These are phyloP conservation scores for Peziza echinospora DNA, from an alignment of 495 filamentous ascomycete species.

Conservation along the genomic window DNA sequence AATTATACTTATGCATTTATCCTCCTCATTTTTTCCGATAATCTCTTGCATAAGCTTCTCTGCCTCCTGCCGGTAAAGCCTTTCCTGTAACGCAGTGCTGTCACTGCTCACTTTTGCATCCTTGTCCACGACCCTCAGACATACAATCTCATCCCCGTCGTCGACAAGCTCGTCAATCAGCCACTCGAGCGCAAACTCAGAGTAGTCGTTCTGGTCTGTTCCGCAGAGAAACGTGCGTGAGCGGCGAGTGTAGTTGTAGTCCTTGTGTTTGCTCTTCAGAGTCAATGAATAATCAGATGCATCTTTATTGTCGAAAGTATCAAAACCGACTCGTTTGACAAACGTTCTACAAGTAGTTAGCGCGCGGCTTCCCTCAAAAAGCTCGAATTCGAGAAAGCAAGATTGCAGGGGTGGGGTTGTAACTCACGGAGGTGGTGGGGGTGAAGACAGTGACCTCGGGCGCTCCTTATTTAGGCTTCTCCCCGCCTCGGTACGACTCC, in stretches of 20 bases:
- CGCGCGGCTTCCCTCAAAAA: background rate
- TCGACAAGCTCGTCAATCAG: slow-evolving; percentile 85
- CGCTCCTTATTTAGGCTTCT: slow-evolving; percentile 5
- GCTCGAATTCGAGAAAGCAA: background rate
- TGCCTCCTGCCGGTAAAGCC: slow-evolving; percentile 60
- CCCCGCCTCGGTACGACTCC: no score
- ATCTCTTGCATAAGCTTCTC: slow-evolving; percentile 51
- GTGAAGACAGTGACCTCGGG: slow-evolving; percentile 18
- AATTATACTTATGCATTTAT: slow-evolving; percentile 69
- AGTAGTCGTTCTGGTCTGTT: slow-evolving; percentile 86
- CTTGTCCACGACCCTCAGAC: slow-evolving; percentile 74
- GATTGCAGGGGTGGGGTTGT: background rate
- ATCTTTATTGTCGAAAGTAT: slow-evolving; percentile 78
- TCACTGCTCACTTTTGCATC: slow-evolving; percentile 53
- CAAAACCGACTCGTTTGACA: slow-evolving; percentile 50
- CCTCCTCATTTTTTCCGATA: slow-evolving; percentile 61
- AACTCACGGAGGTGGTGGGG: slow-evolving; percentile 19
- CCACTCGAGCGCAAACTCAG: slow-evolving; percentile 87
- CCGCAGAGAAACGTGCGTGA: slow-evolving; percentile 87
- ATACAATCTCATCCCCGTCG: slow-evolving; percentile 91
- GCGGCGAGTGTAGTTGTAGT: slow-evolving; percentile 62
- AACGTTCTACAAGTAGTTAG: slow-evolving; percentile 11
- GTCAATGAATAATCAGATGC: slow-evolving; percentile 62
- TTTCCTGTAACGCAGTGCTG: slow-evolving; percentile 38
- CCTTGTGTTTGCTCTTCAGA: slow-evolving; percentile 68